phyloP scores from a whole-genome alignment of 495 filamentous ascomycete genomes.

The Aspergillus olivimuriae region DNA sequence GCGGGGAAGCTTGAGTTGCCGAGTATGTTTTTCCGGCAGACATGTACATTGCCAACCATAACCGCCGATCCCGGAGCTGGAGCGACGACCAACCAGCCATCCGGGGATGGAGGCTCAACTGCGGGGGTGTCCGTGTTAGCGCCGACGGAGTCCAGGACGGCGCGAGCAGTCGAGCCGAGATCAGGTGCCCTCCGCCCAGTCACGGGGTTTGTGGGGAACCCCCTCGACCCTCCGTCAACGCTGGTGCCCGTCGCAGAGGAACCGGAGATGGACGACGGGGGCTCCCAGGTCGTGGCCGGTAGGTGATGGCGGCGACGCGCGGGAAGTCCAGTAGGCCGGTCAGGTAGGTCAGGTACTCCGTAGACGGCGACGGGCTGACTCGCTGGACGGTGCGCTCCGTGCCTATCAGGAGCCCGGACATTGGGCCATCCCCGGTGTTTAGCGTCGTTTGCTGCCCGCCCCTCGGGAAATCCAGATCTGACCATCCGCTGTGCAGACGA shows the following conservation, averaged over 20 bases:
- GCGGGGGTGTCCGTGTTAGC: slow-evolving; percentile 6
- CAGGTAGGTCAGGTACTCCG: too few species aligned
- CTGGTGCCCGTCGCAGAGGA: not conserved
- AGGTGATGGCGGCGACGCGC: too few species aligned
- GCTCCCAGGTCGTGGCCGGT: too few species aligned
- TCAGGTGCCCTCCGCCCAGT: slow-evolving; percentile 5
- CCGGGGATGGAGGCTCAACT: slow-evolving; percentile 14
- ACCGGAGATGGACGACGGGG: too few species aligned
- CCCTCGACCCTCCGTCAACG: not conserved
- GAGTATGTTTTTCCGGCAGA: not conserved
- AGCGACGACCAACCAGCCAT: slow-evolving; percentile 4
- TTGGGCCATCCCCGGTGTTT: too few species aligned
- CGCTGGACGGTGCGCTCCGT: not conserved
- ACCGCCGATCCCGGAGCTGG: slow-evolving; percentile 7
- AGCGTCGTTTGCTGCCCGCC: too few species aligned
- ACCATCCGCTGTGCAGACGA: slow-evolving; percentile 4
- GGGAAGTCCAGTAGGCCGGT: too few species aligned
- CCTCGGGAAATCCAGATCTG: slow-evolving; percentile 8
- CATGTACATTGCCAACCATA: slow-evolving; percentile 3
- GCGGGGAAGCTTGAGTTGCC: not conserved
- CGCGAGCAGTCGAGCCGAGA: slow-evolving; percentile 8
- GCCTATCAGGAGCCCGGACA: not conserved
- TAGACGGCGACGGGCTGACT: not conserved
- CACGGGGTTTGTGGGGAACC: not conserved
- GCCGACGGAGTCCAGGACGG: not conserved